phyloP scores from a whole-genome alignment of 1,139 yeast species.

The Suhomyces yuchorum region DNA sequence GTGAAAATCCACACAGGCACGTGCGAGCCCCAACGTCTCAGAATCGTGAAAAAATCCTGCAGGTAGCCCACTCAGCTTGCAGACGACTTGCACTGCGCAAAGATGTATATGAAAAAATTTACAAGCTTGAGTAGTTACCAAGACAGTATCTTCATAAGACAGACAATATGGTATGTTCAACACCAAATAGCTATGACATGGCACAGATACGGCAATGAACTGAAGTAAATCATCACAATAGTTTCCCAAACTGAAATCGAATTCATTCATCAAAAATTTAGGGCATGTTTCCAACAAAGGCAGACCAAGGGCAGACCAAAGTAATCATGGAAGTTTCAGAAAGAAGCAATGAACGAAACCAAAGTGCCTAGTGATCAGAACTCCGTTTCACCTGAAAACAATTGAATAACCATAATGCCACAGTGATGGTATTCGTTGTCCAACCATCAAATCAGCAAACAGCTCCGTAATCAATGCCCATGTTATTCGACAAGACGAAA shows the following conservation, averaged over 20 bases:
- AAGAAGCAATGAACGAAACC: too few species aligned
- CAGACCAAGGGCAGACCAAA: too few species aligned
- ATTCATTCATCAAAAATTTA: background rate
- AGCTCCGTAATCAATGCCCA: background rate
- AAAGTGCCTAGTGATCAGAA: too few species aligned
- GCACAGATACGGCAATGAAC: background rate
- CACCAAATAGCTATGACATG: background rate
- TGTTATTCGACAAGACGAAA: background rate
- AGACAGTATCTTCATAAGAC: slow-evolving; percentile 13
- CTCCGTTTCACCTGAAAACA: too few species aligned
- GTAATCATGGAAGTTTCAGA: too few species aligned
- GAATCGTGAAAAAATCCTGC: slow-evolving; percentile 6
- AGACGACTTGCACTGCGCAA: slow-evolving; percentile 9
- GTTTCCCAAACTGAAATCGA: background rate
- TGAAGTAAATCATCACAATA: background rate
- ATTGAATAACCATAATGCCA: background rate
- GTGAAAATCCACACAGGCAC: slow-evolving; percentile 1
- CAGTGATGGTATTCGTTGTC: background rate
- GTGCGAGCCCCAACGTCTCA: slow-evolving; percentile 8
- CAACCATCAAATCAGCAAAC: background rate
- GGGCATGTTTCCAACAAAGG: background rate
- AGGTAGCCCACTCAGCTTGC: background rate
- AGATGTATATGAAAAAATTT: slow-evolving; percentile 12
- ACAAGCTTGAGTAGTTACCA: slow-evolving; percentile 12
- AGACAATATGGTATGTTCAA: slow-evolving; percentile 15